Evolutionary conservation across 2,329 filamentous ascomycete genomes (phyloP), one percentile per base, ranked within the genome.

Genomic region (Aspergillus latus): DNA sequence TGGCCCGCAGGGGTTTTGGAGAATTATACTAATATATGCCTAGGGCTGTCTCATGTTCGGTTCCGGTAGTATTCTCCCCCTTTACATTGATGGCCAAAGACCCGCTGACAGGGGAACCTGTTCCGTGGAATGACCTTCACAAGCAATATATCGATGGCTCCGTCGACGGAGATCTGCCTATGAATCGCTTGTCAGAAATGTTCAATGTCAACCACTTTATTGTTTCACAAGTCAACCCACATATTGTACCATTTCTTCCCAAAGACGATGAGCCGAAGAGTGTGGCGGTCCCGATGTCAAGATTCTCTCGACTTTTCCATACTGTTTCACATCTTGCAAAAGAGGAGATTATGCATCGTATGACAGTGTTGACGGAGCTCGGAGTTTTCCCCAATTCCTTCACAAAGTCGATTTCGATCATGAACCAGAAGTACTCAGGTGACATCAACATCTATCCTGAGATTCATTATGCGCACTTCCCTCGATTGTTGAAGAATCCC

Each of bases 121-220:
- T 85, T 13, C 87, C 89, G 0, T 97, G 92, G 92, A 92, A 94
- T 64, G 89, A 91, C 11, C 88, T 88, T 3, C 88, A 90, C 29
- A 89, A 92, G 68, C 85, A 85, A 62, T 97, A 90, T 84, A 96
- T 97, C 51, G 93, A 97, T 70, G 93, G 93, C 1, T 97, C 92
- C 0, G 90, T 97, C 21, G 92, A 97, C 69, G 94, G 94, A 58
- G 93, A 97, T 71, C 79, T 97, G 2, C 93, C 93, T 1, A 96
- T 96, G 85, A 91, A 88, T 16, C 85, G 90, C 1, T 80, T 97
- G 13, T 87, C 92, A 0, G 92, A 96, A 68, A 92, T 97, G 88
- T 96, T 97, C 79, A 96, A 97, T 68, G 92, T 97, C 70, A 97
- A 97, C 68, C 93, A 97, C 70, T 97, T 97, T 69, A 97, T 97